These are phyloP conservation scores for Cladorrhinum samala DNA, from an alignment of 495 filamentous ascomycete genomes.

Conservation along the genomic window DNA sequence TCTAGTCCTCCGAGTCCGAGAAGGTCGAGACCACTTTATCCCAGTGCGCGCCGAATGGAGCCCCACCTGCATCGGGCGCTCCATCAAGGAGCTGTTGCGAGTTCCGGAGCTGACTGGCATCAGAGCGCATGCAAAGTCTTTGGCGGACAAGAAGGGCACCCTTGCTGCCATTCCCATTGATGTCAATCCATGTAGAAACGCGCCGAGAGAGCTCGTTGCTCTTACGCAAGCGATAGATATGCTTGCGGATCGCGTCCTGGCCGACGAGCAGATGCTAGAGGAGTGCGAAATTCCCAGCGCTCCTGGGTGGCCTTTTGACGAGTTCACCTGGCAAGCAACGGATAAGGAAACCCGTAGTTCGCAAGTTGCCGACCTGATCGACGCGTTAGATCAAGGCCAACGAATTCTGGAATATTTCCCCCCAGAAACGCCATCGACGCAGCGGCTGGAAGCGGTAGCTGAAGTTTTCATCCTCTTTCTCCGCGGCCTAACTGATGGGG, in stretches of 20 bases:
- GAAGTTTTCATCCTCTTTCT: constrained; percentile 68
- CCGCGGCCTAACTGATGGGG: constrained; percentile 62
- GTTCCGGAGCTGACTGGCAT: constrained; percentile 76
- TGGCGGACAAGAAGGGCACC: constrained; percentile 16
- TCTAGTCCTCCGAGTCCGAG: constrained; percentile 76
- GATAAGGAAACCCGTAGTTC: constrained; percentile 21
- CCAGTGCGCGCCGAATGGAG: constrained; percentile 71
- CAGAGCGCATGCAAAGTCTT: constrained; percentile 39
- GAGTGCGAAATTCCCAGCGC: constrained; percentile 52
- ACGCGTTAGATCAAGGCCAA: constrained; percentile 63
- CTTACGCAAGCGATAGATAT: constrained; percentile 78
- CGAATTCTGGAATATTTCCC: constrained; percentile 52
- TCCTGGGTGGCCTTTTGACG: constrained; percentile 72
- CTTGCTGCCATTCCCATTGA: constrained; percentile 38
- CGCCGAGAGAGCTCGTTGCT: constrained; percentile 79
- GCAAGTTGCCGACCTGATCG: constrained; percentile 42
- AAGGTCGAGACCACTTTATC: constrained; percentile 88
- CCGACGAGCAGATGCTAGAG: constrained; percentile 78
- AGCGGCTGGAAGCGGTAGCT: constrained; percentile 63
- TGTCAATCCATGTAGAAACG: constrained; percentile 37
- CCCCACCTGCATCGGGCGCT: constrained; percentile 75
- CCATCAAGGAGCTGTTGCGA: constrained; percentile 73
- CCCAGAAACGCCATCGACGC: constrained; percentile 51
- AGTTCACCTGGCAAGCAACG: constrained; percentile 28
- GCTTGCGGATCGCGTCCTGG: constrained; percentile 65